Conservation (phyloP, 2,329 filamentous ascomycete species). For the Aspergillus chevalieri region DNA sequence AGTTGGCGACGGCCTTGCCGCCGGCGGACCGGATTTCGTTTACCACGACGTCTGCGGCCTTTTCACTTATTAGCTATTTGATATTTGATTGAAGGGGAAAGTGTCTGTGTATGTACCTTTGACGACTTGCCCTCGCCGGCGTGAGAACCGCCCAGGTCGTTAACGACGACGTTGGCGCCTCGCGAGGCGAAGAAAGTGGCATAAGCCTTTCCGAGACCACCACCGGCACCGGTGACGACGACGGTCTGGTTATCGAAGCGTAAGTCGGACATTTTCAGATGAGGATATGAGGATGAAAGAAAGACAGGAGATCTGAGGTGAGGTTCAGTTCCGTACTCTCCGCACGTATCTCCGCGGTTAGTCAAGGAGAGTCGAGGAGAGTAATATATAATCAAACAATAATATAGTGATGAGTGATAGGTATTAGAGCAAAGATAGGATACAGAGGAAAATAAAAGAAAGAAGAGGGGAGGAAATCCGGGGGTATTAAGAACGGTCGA, state of each 20-base stretch:
- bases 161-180: constrained; percentile 92
- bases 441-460: constrained; percentile 13
- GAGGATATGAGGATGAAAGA: constrained; percentile 1
- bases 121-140: constrained; percentile 83
- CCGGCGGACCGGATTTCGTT: constrained; percentile 64
- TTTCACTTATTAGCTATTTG: too few species aligned
- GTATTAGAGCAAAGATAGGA: not conserved
- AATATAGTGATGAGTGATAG: not conserved
- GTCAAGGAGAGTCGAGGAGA: not conserved
- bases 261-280: constrained; percentile 57
- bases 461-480: constrained; percentile 16
- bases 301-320: constrained; percentile 7
- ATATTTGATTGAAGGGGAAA: too few species aligned
- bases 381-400: not conserved
- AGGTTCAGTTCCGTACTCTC: constrained; percentile 2
- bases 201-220: constrained; percentile 75
- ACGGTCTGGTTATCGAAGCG: constrained; percentile 85
- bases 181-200: constrained; percentile 84
- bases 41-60: constrained; percentile 54
- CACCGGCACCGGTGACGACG: constrained; percentile 80
- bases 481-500: constrained; percentile 11
- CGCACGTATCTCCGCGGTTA: not conserved
- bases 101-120: constrained; percentile 55
- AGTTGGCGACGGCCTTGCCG: constrained; percentile 95
- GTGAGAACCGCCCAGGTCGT: constrained; percentile 88